phyloP scores from a whole-genome alignment of 1,139 yeast species.

The Geotrichum candidum region DNA sequence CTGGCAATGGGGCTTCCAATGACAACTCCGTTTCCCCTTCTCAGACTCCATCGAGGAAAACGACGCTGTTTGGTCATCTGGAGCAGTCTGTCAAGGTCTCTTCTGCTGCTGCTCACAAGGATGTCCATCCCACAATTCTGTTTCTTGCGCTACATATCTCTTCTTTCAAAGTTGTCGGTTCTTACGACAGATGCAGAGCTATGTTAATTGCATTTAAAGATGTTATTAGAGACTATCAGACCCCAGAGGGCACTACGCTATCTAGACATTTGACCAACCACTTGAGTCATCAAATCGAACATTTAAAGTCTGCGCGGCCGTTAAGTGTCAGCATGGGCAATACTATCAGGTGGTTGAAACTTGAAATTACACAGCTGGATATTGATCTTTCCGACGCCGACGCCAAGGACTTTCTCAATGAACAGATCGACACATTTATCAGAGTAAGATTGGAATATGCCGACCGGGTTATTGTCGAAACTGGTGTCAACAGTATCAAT shows the following conservation, averaged over 20 bases:
- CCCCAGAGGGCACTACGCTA: slow-evolving; percentile 81
- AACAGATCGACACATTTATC: slow-evolving; percentile 72
- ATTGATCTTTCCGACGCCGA: slow-evolving; percentile 65
- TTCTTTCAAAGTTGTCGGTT: slow-evolving; percentile 82
- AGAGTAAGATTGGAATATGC: slow-evolving; percentile 81
- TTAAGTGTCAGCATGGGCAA: slow-evolving; percentile 94
- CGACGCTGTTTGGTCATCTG: slow-evolving; percentile 73
- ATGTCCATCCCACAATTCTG: slow-evolving; percentile 83
- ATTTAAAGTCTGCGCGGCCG: slow-evolving; percentile 85
- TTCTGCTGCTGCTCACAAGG: slow-evolving; percentile 39
- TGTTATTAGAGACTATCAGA: slow-evolving; percentile 72
- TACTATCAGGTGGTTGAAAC: slow-evolving; percentile 95
- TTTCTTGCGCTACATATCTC: slow-evolving; percentile 76
- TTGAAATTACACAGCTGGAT: slow-evolving; percentile 70
- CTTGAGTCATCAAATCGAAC: slow-evolving; percentile 91
- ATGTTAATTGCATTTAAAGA: slow-evolving; percentile 82
- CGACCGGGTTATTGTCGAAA: slow-evolving; percentile 74
- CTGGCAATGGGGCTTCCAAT: slow-evolving; percentile 6
- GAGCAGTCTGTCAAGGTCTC: slow-evolving; percentile 46
- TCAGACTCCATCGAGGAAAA: slow-evolving; percentile 29
- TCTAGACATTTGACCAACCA: slow-evolving; percentile 85
- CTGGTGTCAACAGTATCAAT: slow-evolving; percentile 70
- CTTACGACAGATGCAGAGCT: slow-evolving; percentile 74
- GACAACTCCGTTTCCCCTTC: not conserved
- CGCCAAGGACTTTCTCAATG: slow-evolving; percentile 64